Evolutionary conservation across 129 eudicot genomes (phyloP).

Genomic region (Erigeron canadensis): DNA sequence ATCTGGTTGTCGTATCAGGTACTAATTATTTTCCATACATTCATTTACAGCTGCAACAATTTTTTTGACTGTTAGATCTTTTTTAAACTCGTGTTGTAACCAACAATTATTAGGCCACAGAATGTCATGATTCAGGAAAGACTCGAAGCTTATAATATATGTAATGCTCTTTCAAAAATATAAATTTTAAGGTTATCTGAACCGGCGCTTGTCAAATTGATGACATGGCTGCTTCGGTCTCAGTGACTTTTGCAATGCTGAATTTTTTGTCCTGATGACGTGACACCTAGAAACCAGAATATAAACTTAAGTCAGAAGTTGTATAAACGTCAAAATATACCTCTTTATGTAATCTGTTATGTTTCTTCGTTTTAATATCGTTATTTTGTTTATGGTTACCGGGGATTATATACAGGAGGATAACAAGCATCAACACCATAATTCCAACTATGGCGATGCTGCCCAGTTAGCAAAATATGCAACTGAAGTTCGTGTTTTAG

Average conservation of each 20-base stretch:
- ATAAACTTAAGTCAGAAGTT: no score
- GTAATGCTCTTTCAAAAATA: neutral
- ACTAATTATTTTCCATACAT: conserved; percentile 6
- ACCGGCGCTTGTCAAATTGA: no score
- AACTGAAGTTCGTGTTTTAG: conserved; percentile 38
- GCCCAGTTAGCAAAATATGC: conserved; percentile 49
- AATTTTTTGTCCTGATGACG: neutral
- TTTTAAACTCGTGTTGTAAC: neutral
- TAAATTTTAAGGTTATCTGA: no score
- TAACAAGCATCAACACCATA: conserved; percentile 39
- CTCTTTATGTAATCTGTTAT: neutral
- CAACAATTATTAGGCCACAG: neutral
- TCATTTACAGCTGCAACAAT: neutral
- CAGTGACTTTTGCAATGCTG: neutral
- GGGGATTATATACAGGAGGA: conserved; percentile 49
- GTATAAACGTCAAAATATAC: no score
- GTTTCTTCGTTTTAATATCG: neutral
- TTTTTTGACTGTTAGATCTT: neutral
- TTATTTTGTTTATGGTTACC: conserved; percentile 8
- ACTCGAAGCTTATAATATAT: neutral
- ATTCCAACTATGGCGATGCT: conserved; percentile 39
- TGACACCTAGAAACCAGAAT: no score
- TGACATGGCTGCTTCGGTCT: no score
- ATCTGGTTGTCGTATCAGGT: conserved; percentile 97
- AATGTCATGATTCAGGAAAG: neutral